Evolutionary conservation across 305 asterid species (phyloP), one percentile per base, ranked within the genome.

Genomic region (Solanum hybrid): DNA sequence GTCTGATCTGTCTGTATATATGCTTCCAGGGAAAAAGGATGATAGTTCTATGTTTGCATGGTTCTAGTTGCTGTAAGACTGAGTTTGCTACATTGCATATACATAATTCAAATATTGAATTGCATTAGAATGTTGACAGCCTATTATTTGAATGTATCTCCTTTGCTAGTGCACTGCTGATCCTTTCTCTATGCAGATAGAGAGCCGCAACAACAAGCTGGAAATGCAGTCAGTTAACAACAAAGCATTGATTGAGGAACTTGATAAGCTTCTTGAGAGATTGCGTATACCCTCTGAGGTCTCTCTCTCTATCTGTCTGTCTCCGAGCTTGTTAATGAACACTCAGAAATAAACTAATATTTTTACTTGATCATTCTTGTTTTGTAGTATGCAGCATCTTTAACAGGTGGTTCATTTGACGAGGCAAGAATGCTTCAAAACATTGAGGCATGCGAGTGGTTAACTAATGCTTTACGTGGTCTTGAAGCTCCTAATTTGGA

Each of bases 141-240:
- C 46, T 56, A 34, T 56, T 82, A 88, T 32, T 89, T 90, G 88
- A 26, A 91, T 81, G 88, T 80, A 78, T 73, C 77, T 85, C 31
- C 88, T 85, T 51, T 91, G 89, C 92, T 93, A 88, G 87, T 90
- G 37, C 77, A 72, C 85, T 88, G 24, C 32, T 51, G 64, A 87
- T 86, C 72, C 88, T 92, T 60, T 46, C 90, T 89, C 27, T 89
- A 86, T 92, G 95, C 98, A 97, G 99, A 97, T 97, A 90, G 99
- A 97, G 94, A 94, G 94, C 73, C 98, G 99, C 64, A 97, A 97
- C 91, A 97, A 97, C 95, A 96, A 97, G 93, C 94, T 97, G 94
- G 99, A 95, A 93, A 95, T 96, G 99, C 99, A 96, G 93, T 97
- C 99, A 14, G 98, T 97, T 71, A 97, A 97, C 93, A 97, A 97